Conservation (phyloP, 2,329 filamentous ascomycete genomes). For the Clonostachys rosea region DNA sequence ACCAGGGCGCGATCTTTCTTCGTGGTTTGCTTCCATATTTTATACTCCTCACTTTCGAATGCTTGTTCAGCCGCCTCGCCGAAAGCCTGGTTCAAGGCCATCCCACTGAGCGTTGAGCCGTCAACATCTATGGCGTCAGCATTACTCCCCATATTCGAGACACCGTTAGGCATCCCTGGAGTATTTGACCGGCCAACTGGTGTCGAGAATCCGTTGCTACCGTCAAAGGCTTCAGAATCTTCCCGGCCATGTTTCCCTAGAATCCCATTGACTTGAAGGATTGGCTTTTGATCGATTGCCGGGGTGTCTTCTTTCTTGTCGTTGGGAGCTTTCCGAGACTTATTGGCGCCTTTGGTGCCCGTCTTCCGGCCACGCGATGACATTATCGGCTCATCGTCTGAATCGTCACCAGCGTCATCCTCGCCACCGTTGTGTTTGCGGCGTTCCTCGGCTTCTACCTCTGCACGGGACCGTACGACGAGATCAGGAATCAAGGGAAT, state of each 20-base stretch:
- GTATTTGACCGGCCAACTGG: slow-evolving; percentile 74
- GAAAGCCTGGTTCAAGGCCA: slow-evolving; percentile 58
- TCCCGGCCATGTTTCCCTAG: slow-evolving; percentile 54
- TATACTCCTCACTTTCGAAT: slow-evolving; percentile 91
- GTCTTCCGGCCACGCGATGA: slow-evolving; percentile 90
- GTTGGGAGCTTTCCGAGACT: slow-evolving; percentile 68
- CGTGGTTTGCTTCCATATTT: slow-evolving; percentile 97
- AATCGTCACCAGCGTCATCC: slow-evolving; percentile 81
- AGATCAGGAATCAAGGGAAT: slow-evolving; percentile 94
- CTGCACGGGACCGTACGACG: slow-evolving; percentile 81
- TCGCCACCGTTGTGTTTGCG: slow-evolving; percentile 82
- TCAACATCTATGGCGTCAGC: slow-evolving; percentile 86
- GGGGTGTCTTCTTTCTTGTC: slow-evolving; percentile 78
- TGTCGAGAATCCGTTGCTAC: slow-evolving; percentile 82
- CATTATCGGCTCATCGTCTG: slow-evolving; percentile 97
- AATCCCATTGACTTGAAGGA: slow-evolving; percentile 62
- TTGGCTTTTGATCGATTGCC: slow-evolving; percentile 67
- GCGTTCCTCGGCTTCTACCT: slow-evolving; percentile 85
- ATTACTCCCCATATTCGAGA: slow-evolving; percentile 66
- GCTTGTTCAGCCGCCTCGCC: slow-evolving; percentile 67
- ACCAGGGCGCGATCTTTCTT: slow-evolving; percentile 90
- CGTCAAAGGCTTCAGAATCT: slow-evolving; percentile 76
- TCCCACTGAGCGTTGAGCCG: slow-evolving; percentile 58
- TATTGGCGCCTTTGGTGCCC: slow-evolving; percentile 66
- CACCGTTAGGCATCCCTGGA: slow-evolving; percentile 66